Conservation (phyloP, 306 rosid genomes). For the Ormosia emarginata region DNA sequence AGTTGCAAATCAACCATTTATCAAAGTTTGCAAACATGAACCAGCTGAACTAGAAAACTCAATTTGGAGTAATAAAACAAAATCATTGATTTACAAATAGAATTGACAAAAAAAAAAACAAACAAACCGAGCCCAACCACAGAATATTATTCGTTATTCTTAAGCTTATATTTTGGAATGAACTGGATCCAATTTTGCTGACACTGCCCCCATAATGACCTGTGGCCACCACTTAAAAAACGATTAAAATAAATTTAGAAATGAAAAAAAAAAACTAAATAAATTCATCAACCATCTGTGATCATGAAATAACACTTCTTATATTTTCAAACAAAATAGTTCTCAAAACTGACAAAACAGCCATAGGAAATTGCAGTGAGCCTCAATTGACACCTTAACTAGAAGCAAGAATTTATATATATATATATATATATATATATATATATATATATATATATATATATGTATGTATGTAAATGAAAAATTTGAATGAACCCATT, state of each 20-base stretch:
- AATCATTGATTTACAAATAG: background rate
- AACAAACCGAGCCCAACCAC: background rate
- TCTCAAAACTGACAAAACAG: background rate
- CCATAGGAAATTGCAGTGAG: constrained; percentile 2
- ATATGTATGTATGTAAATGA: background rate
- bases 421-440: background rate
- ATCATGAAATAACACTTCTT: background rate
- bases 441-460: too few relatives aligned
- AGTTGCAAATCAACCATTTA: constrained; percentile 12
- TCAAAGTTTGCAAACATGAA: background rate
- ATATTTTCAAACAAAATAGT: background rate
- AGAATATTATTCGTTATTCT: constrained; percentile 11
- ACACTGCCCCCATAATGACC: constrained; percentile 15
- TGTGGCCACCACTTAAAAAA: background rate
- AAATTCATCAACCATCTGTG: background rate
- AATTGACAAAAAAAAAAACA: constrained; percentile 9
- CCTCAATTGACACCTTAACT: background rate
- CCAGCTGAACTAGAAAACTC: background rate
- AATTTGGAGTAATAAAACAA: background rate
- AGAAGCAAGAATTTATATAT: background rate
- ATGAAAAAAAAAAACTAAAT: background rate
- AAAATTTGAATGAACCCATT: constrained; percentile 19
- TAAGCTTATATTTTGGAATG: background rate
- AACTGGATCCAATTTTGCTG: constrained; percentile 12
- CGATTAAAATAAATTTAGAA: background rate